Evolutionary conservation across 768 basidiomycete genomes (phyloP), one percentile per base, ranked within the genome.

Genomic region (Rhodotorula toruloides): DNA sequence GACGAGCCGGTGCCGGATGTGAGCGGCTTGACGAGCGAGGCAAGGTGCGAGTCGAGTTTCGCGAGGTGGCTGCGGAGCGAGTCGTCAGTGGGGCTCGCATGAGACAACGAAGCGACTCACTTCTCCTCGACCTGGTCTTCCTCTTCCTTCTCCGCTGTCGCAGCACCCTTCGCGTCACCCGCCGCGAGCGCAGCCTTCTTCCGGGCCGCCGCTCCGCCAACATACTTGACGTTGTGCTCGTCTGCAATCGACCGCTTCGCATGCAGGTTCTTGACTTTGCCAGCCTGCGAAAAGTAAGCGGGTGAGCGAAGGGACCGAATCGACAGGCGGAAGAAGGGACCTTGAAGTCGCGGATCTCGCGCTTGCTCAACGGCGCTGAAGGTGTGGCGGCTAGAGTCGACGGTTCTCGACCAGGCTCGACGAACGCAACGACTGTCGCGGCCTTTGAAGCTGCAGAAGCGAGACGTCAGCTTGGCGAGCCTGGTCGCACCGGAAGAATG

Each of bases 21-120:
- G 89, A 83, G 80, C 0, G 88, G 88, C 2, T 83, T 86, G 31
- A 79, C 86, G 74, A 91, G 84, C 66, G 72, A 90, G 73, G 90
- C 89, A 58, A 87, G 92, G 77, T 91, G 91, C 8, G 88, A 84
- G 72, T 79, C 80, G 6, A 87, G 93, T 72, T 87, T 82, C 66
- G 83, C 81, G 76, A 83, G 83, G 74, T 80, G 90, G 50, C 92
- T 92, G 75, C 90, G 89, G 65, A 90, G 92, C 74, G 81, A 91
- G 10, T 4, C 16, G 8, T 27, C 37, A 39, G 27, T 53, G 5
- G 6, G 5, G 11, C 7, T 7, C 6, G 12, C 12, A 3, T 7
- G 52, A 29, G 22, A 43, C 54, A n/a, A 19, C 32, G 8, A 29
- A 10, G 54, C 4, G n/a, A 61, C 70, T 54, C 34, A 67, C 70